phyloP scores from a whole-genome alignment of 1,284 basidiomycete species.

The Ustilago bromivora region DNA sequence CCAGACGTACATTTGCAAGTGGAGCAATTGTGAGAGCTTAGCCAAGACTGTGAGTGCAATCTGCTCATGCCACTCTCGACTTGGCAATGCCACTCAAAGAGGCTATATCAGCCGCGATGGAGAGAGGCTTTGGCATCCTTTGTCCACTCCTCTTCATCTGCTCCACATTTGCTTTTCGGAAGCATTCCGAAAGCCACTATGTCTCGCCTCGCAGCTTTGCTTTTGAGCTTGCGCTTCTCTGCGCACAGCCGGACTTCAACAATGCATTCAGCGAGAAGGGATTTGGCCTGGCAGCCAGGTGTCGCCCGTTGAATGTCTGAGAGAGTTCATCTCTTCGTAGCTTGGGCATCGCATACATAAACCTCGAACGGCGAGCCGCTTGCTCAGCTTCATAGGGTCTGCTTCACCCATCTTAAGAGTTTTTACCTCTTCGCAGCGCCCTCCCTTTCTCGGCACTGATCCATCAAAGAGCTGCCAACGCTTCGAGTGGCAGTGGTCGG shows the following conservation, averaged over 20 bases:
- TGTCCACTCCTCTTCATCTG: background rate
- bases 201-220: background rate
- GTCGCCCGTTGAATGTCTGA: background rate
- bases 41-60: conserved; percentile 16
- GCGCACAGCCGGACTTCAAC: background rate
- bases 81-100: background rate
- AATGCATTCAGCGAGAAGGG: background rate
- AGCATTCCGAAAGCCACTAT: background rate
- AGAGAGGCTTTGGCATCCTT: background rate
- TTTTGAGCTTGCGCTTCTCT: background rate
- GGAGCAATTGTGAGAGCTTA: conserved; percentile 24
- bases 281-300: background rate
- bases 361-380: background rate
- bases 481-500: background rate
- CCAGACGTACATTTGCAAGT: background rate
- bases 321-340: background rate
- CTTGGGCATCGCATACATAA: background rate
- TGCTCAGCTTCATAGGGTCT: background rate
- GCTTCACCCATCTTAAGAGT: background rate
- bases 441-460: background rate
- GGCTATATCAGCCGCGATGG: background rate
- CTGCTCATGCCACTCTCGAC: background rate
- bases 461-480: background rate
- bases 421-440: background rate
- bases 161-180: background rate